Conservation (phyloP, 176 grass and related monocot species). For the Saccharum officinarum region DNA sequence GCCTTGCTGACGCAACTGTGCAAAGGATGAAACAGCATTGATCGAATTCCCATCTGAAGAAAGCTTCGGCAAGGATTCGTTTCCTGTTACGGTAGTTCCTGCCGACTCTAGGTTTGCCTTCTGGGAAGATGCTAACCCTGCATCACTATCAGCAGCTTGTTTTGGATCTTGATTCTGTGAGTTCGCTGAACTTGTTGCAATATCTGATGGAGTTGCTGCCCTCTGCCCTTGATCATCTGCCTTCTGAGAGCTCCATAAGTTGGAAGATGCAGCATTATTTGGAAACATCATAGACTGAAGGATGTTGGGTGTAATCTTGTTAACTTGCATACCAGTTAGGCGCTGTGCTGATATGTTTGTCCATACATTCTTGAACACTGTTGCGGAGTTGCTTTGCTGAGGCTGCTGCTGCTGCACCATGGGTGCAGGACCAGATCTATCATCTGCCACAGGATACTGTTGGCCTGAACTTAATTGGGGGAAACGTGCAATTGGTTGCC, state of each 20-base stretch:
- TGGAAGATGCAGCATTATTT: conserved; percentile 46
- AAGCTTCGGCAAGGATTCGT: conserved; percentile 53
- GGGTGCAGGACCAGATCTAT: conserved; percentile 44
- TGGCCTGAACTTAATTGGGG: conserved; percentile 50
- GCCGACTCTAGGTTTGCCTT: conserved; percentile 47
- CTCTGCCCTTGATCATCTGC: conserved; percentile 62
- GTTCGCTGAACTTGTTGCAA: conserved; percentile 62
- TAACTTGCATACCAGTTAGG: conserved; percentile 53
- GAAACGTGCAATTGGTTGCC: conserved; percentile 43
- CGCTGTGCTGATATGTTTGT: conserved; percentile 83
- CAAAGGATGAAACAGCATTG: conserved; percentile 53
- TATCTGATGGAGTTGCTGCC: conserved; percentile 57
- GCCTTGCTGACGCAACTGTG: conserved; percentile 59
- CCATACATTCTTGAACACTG: conserved; percentile 94
- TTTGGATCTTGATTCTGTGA: conserved; percentile 75
- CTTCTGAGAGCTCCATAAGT: conserved; percentile 60
- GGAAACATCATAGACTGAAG: conserved; percentile 89
- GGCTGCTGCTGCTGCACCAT: conserved; percentile 32
- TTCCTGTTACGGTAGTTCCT: conserved; percentile 40
- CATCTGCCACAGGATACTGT: conserved; percentile 51
- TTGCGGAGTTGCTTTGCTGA: conserved; percentile 63
- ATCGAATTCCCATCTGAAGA: conserved; percentile 48
- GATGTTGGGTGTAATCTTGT: conserved; percentile 76
- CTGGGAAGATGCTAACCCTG: conserved; percentile 45
- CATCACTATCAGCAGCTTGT: conserved; percentile 46